Percentiles rank a stretch among this genome's conserved stretches.
Conservation (phyloP, 2,329 filamentous ascomycete genomes). For the Curvularia sp. region DNA sequence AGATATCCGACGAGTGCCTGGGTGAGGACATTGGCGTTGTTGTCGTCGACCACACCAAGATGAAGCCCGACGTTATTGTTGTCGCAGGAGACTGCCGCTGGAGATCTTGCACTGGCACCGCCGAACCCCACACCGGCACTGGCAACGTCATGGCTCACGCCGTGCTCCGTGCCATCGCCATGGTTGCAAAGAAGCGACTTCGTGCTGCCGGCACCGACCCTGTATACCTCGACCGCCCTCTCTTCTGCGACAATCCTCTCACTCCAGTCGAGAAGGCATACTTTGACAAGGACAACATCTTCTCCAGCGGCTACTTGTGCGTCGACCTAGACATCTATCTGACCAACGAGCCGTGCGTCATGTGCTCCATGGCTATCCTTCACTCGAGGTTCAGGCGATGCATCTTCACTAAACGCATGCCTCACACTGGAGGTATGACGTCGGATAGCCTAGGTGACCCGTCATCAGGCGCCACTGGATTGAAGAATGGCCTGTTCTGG, state of each 20-base stretch:
- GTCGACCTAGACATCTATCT: slow-evolving; percentile 92
- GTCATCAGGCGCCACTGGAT: slow-evolving; percentile 28
- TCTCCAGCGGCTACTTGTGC: slow-evolving; percentile 86
- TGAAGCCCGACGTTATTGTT: slow-evolving; percentile 66
- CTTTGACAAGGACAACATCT: slow-evolving; percentile 68
- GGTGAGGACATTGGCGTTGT: slow-evolving; percentile 78
- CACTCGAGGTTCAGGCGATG: slow-evolving; percentile 91
- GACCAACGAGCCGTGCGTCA: slow-evolving; percentile 94
- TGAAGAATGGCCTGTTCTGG: slow-evolving; percentile 70
- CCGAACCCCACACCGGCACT: slow-evolving; percentile 47
- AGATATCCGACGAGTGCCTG: slow-evolving; percentile 64
- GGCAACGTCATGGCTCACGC: slow-evolving; percentile 82
- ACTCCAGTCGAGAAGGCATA: slow-evolving; percentile 70
- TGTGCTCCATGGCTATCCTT: slow-evolving; percentile 95
- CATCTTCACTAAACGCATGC: slow-evolving; percentile 81
- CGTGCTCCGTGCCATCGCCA: slow-evolving; percentile 79
- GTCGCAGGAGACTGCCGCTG: slow-evolving; percentile 80
- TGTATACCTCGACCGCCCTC: slow-evolving; percentile 47
- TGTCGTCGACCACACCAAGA: slow-evolving; percentile 67
- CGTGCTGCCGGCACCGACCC: slow-evolving; percentile 46
- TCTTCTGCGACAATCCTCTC: slow-evolving; percentile 73
- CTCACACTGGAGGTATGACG: slow-evolving; percentile 79
- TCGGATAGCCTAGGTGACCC: slow-evolving; percentile 62
- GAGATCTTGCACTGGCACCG: slow-evolving; percentile 52
- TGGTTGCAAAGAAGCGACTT: slow-evolving; percentile 71